phyloP scores from a whole-genome alignment of 257 asterid species.

The Cinchona pubescens region DNA sequence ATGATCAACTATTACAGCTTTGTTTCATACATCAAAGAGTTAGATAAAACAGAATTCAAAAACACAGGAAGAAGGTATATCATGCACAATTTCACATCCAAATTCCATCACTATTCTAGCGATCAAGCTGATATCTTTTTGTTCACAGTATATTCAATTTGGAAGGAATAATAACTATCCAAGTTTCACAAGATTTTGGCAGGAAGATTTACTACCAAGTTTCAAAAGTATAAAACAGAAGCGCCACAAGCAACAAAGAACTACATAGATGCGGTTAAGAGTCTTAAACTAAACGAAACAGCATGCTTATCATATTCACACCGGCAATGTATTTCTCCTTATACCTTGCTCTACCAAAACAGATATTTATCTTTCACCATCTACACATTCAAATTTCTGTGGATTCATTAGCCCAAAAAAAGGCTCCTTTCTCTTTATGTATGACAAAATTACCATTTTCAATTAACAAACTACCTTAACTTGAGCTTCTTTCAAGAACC shows the following conservation, averaged over 20 bases:
- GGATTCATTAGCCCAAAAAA: neutral
- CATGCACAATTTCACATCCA: neutral
- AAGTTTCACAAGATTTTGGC: neutral
- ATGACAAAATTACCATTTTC: neutral
- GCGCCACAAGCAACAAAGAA: no score
- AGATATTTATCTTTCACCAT: neutral
- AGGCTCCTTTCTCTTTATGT: neutral
- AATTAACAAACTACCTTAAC: slow-evolving; percentile 23
- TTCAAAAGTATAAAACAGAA: no score
- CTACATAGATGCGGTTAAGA: no score
- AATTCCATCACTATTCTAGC: neutral
- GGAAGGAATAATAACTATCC: neutral
- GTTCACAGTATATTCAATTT: neutral
- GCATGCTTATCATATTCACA: neutral
- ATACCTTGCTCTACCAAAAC: neutral
- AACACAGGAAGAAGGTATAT: neutral
- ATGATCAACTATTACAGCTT: neutral
- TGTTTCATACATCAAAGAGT: neutral
- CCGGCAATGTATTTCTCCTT: neutral
- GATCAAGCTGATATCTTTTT: neutral
- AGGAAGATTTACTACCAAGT: no score
- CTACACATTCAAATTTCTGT: neutral
- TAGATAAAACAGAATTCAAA: neutral
- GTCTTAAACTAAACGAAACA: neutral
- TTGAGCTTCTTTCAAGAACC: slow-evolving; percentile 30